These are phyloP conservation scores for Lignosus rhinocerotis DNA, from an alignment of 1,284 basidiomycete species.

Conservation along the genomic window DNA sequence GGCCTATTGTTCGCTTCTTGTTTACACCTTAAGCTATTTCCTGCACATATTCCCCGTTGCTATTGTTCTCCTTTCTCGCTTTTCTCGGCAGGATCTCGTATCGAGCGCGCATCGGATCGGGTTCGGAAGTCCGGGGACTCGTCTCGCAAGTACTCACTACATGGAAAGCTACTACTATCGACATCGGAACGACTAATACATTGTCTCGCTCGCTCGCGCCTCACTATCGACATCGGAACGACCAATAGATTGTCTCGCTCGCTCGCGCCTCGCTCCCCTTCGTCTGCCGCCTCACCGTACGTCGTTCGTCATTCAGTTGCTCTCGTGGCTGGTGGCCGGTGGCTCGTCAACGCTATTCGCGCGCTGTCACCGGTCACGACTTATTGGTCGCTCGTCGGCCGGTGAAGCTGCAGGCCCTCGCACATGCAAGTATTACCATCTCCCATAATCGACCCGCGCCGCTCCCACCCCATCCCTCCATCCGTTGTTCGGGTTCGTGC, in stretches of 20 bases:
- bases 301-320: neutral
- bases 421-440: neutral
- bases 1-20: neutral
- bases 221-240: conserved; percentile 16
- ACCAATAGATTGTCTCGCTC: conserved; percentile 13
- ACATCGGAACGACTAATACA: conserved; percentile 20
- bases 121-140: neutral
- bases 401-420: neutral
- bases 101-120: neutral
- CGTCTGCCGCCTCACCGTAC: neutral
- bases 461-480: neutral
- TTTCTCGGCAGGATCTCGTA: neutral
- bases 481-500: neutral
- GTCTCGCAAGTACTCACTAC: neutral
- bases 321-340: conserved; percentile 5
- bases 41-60: conserved; percentile 14
- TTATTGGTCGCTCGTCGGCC: neutral
- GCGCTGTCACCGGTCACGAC: no score
- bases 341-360: neutral
- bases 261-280: conserved; percentile 4
- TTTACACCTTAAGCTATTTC: conserved; percentile 21
- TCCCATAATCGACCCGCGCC: neutral
- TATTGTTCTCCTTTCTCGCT: neutral
- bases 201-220: conserved; percentile 4
- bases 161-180: conserved; percentile 10